These are phyloP conservation scores for Ophiostoma himal-ulmi DNA, from an alignment of 2,329 filamentous ascomycete species.

Conservation along the genomic window DNA sequence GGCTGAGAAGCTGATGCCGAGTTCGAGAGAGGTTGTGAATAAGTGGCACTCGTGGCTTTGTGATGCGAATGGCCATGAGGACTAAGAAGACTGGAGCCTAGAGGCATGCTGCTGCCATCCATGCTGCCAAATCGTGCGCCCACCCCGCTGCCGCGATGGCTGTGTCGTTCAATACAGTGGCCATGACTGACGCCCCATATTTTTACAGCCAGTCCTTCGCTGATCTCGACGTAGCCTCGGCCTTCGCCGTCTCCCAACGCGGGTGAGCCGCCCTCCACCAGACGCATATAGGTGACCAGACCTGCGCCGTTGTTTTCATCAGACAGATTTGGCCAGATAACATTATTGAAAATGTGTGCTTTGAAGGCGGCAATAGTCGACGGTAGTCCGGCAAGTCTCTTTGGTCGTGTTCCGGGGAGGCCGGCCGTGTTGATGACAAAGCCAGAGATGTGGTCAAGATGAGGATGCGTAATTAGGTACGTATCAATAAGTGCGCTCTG, in stretches of 20 bases:
- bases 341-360: conserved; percentile 91
- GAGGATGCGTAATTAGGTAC: conserved; percentile 93
- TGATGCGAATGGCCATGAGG: neutral
- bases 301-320: conserved; percentile 95
- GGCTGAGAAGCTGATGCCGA: neutral
- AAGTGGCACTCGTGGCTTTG: neutral
- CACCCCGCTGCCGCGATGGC: conserved; percentile 56
- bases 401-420: conserved; percentile 72
- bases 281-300: conserved; percentile 79
- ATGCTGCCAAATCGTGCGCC: conserved; percentile 47
- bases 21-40: neutral
- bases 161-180: conserved; percentile 70
- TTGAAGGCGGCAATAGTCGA: conserved; percentile 91
- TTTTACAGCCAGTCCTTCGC: conserved; percentile 82
- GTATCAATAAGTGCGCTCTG: conserved; percentile 75
- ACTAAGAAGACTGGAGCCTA: neutral
- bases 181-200: conserved; percentile 86
- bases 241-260: conserved; percentile 74
- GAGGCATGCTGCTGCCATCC: conserved; percentile 36
- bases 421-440: conserved; percentile 92
- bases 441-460: conserved; percentile 87
- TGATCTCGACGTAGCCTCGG: conserved; percentile 80
- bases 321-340: conserved; percentile 95
- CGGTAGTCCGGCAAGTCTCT: conserved; percentile 78
- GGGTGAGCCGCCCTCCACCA: conserved; percentile 83